Evolutionary conservation across 2,329 filamentous ascomycete species (phyloP), one percentile per base, ranked within the genome.

Genomic region (Colletotrichum salicis): DNA sequence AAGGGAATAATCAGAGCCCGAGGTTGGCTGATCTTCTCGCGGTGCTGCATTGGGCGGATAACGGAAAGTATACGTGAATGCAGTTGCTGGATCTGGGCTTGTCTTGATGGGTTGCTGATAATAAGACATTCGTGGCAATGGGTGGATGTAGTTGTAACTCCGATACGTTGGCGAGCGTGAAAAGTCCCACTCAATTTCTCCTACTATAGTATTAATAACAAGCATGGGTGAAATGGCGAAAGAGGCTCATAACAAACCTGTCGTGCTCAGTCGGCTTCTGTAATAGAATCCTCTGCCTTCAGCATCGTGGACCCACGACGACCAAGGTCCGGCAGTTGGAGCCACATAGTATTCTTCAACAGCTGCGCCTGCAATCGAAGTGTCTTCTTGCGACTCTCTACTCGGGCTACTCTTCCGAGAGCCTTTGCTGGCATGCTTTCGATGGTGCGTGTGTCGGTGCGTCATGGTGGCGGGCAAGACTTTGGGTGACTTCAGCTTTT

Each of bases 201-300:
- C 60, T 63, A 15, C 41, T 8, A 45, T 19, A 3, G 6, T 7
- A 2, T 52, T 2, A 67, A 15, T 52, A 10, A 62, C 5, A 10
- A 31, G 31, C 3, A 2, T 3, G 12, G 6, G 22, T 6, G 4
- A 1, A 19, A 6, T 19, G 7, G 5, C 24, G n/a, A 6, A n/a
- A 19, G 2, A 8, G 3, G 3, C 15, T 6, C 1, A 3, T 1
- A 37, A 22, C 51, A 11, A 4, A 71, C 68, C 68, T 22, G n/a
- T 29, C 4, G 33, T 35, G 10, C 52, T 52, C 6, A 51, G 13
- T 6, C 68, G 68, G 29, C 29, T 71, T 51, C 64, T 61, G 33
- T 57, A 71, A n/a, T 68, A 68, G 11, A 62, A 71, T 3, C 37
- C 57, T 13, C 58, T 37, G 0, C 52, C 51, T 27, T 67, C 62